phyloP scores from a whole-genome alignment of 2,329 filamentous ascomycete genomes.

The Aurifilum marmelostoma region DNA sequence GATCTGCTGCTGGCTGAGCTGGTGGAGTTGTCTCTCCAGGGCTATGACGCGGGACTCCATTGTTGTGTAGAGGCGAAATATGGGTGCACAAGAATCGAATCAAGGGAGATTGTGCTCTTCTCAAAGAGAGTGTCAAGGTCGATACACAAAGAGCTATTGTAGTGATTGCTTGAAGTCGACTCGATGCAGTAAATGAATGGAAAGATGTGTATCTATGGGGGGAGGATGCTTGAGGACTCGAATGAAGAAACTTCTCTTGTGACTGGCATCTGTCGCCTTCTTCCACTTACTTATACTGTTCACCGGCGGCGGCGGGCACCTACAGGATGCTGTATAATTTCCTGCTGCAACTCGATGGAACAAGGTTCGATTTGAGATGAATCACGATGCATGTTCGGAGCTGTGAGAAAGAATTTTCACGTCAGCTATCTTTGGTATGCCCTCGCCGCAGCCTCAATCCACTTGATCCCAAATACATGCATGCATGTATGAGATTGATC shows the following conservation, averaged over 20 bases:
- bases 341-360: neutral
- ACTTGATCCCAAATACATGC: neutral
- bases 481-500: neutral
- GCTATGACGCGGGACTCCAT: slow-evolving; percentile 4
- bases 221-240: neutral
- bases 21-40: slow-evolving; percentile 9
- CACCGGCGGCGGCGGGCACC: neutral
- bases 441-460: neutral
- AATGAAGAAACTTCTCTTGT: neutral
- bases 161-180: neutral
- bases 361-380: neutral
- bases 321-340: neutral
- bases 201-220: neutral
- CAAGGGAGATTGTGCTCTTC: neutral
- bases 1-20: neutral
- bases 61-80: neutral
- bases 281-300: neutral
- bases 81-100: neutral
- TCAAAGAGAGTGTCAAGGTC: neutral
- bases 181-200: neutral
- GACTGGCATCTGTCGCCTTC: neutral
- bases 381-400: neutral
- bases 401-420: neutral
- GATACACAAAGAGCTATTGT: neutral
- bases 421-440: neutral